A percentile compares a stretch with the other conserved stretches of the same genome.
Conservation (phyloP, 805 yeast genomes). For the Phaffomyces antillensis region DNA sequence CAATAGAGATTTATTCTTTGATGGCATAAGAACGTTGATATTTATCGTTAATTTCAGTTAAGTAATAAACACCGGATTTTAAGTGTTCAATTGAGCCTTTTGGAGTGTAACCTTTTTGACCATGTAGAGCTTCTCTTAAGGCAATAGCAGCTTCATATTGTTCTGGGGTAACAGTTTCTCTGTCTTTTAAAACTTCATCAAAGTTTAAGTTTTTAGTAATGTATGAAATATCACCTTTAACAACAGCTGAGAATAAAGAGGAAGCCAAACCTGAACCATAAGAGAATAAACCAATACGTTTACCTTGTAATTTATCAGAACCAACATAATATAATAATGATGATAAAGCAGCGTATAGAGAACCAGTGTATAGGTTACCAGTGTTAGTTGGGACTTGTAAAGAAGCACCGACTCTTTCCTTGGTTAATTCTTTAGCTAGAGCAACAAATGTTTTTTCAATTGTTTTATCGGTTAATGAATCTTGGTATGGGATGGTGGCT, state of each 20-base stretch:
- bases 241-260: constrained; percentile 70
- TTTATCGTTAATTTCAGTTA: constrained; percentile 77
- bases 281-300: constrained; percentile 88
- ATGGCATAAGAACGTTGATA: constrained; percentile 76
- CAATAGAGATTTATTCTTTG: constrained; percentile 42
- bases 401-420: constrained; percentile 70
- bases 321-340: constrained; percentile 76
- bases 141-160: constrained; percentile 76
- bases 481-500: constrained; percentile 59
- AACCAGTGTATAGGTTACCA: constrained; percentile 97
- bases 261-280: constrained; percentile 98
- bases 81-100: constrained; percentile 69
- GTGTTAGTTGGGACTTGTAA: constrained; percentile 88
- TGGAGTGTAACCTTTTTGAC: constrained; percentile 75
- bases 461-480: constrained; percentile 68
- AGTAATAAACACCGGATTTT: constrained; percentile 73
- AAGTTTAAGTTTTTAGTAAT: constrained; percentile 63
- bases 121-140: constrained; percentile 84
- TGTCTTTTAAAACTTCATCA: constrained; percentile 55
- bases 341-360: constrained; percentile 80
- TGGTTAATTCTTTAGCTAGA: constrained; percentile 58
- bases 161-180: constrained; percentile 64
- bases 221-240: constrained; percentile 71
- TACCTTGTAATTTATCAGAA: constrained; percentile 63
- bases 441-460: constrained; percentile 82